phyloP scores from a whole-genome alignment of 78 protist genomes.

The Monocercomonoides exilis region DNA sequence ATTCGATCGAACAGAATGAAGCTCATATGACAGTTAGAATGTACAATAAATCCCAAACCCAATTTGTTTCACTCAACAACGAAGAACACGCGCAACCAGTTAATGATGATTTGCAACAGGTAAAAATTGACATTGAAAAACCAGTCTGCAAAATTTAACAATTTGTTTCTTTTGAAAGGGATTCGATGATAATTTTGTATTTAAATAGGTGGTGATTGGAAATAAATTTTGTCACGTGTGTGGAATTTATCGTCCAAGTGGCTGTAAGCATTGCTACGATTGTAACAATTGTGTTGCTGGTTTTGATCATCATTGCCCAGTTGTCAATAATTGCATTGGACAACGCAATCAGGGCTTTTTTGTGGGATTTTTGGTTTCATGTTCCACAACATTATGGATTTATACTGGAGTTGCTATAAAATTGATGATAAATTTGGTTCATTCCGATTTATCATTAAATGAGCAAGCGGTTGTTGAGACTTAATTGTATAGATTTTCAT shows the following conservation, averaged over 20 bases:
- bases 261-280: not conserved
- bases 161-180: too few species aligned
- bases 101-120: too few species aligned
- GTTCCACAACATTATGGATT: not conserved
- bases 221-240: not conserved
- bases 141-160: too few species aligned
- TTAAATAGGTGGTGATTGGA: not conserved
- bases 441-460: not conserved
- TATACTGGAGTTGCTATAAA: not conserved
- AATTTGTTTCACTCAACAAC: not conserved
- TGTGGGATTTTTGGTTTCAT: not conserved
- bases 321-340: conserved; percentile 1
- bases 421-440: not conserved
- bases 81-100: not conserved
- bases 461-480: not conserved
- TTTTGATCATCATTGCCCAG: not conserved
- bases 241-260: not conserved
- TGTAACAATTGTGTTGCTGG: not conserved
- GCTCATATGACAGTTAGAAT: too few species aligned
- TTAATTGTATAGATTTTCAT: too few species aligned
- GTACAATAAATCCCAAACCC: too few species aligned
- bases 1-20: too few species aligned
- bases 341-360: not conserved
- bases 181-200: too few species aligned
- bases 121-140: too few species aligned